phyloP scores from a whole-genome alignment of 2,329 filamentous ascomycete genomes.

The Pseudogymnoascus sp. region DNA sequence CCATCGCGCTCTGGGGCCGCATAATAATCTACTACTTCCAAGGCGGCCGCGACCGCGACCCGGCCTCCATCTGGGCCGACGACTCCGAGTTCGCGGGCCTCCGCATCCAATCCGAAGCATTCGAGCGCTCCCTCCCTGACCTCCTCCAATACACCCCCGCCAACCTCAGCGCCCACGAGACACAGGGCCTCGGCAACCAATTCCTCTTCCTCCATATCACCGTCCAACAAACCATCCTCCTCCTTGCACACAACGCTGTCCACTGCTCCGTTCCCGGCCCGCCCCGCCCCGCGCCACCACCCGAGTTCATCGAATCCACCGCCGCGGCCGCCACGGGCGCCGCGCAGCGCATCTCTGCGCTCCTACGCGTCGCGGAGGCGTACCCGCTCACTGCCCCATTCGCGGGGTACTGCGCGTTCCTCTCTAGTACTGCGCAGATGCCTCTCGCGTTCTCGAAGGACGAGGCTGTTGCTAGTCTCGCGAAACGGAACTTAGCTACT shows the following conservation, averaged over 20 bases:
- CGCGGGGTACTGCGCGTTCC: slow-evolving; percentile 88
- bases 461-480: slow-evolving; percentile 60
- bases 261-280: neutral
- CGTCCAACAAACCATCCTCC: slow-evolving; percentile 80
- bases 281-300: slow-evolving; percentile 35
- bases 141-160: slow-evolving; percentile 66
- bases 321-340: slow-evolving; percentile 70
- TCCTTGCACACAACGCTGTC: slow-evolving; percentile 54
- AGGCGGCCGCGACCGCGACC: slow-evolving; percentile 72
- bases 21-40: slow-evolving; percentile 87
- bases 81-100: slow-evolving; percentile 69
- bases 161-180: slow-evolving; percentile 76
- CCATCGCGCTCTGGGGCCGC: slow-evolving; percentile 81
- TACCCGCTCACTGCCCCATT: slow-evolving; percentile 84
- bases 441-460: slow-evolving; percentile 86
- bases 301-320: slow-evolving; percentile 67
- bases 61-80: slow-evolving; percentile 69
- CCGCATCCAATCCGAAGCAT: slow-evolving; percentile 60
- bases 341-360: slow-evolving; percentile 75
- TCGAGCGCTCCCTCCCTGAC: slow-evolving; percentile 60
- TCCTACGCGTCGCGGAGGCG: slow-evolving; percentile 72
- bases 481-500: slow-evolving; percentile 74
- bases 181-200: slow-evolving; percentile 79
- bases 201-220: slow-evolving; percentile 88
- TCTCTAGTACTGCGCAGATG: slow-evolving; percentile 89